These are phyloP conservation scores for Rachicladosporium sp. DNA, from an alignment of 2,329 filamentous ascomycete genomes.

Conservation along the genomic window DNA sequence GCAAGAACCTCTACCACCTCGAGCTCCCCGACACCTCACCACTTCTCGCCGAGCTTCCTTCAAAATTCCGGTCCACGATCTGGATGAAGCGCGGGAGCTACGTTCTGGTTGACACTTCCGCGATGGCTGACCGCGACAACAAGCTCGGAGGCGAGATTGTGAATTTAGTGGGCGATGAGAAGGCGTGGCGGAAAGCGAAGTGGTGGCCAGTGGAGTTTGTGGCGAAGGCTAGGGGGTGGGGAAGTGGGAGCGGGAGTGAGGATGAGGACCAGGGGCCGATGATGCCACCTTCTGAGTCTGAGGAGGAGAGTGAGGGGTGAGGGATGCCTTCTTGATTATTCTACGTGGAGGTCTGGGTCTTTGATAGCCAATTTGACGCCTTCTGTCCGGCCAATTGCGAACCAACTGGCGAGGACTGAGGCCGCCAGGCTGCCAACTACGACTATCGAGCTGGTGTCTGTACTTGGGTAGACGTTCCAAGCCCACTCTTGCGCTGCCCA, in stretches of 20 bases:
- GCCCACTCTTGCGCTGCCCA: constrained; percentile 81
- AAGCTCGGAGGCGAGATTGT: constrained; percentile 81
- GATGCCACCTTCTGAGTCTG: constrained; percentile 23
- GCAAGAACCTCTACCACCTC: constrained; percentile 80
- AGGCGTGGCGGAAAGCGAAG: constrained; percentile 72
- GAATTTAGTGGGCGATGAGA: constrained; percentile 86
- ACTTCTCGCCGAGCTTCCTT: constrained; percentile 67
- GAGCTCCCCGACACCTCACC: constrained; percentile 54
- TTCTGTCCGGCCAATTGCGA: too few species aligned
- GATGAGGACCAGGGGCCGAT: constrained; percentile 50
- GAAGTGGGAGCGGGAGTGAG: constrained; percentile 43
- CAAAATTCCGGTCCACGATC: constrained; percentile 79
- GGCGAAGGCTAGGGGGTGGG: constrained; percentile 30
- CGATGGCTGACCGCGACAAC: constrained; percentile 54
- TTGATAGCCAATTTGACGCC: too few species aligned
- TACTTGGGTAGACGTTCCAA: constrained; percentile 91
- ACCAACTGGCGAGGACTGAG: constrained; percentile 37
- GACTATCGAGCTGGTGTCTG: constrained; percentile 46
- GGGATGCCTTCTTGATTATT: constrained; percentile 1
- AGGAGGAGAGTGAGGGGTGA: constrained; percentile 11
- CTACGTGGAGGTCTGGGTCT: constrained; percentile 1
- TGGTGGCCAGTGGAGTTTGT: constrained; percentile 54
- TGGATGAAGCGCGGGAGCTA: constrained; percentile 87
- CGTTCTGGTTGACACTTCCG: constrained; percentile 64
- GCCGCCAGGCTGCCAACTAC: constrained; percentile 60